Evolutionary conservation across 345 rosid genomes (phyloP), one percentile per base, ranked within the genome.

Genomic region (Aquilaria yunnanensis): DNA sequence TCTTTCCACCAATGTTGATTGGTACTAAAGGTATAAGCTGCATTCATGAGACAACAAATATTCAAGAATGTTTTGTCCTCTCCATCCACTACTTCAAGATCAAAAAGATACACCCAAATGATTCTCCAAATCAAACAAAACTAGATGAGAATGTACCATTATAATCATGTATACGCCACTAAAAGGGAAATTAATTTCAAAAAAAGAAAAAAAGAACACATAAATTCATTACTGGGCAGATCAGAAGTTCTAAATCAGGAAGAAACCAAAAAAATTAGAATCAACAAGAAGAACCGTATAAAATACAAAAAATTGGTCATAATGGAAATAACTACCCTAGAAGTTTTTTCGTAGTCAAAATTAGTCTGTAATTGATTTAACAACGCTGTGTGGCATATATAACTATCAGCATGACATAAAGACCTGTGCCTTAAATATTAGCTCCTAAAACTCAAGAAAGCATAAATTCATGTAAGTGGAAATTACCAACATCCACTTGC

Each of bases 11-110:
- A 85, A 86, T 82, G 85, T 81, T 81, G 76, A 73, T 81, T 77
- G 93, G 81, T 85, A 85, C 69, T 82, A 80, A 94, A 87, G 84
- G 80, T 75, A 88, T 76, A 83, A 84, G 91, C 96, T 88, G 96
- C 97, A 93, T 81, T 92, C 88, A 90, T 79, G 81, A 87, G 87
- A 85, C 83, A 85, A 87, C 74, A 82, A 80, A 81, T 65, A 82
- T 78, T 89, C 88, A 85, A 81, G 85, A 87, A 81, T 73, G 81
- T 75, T 74, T 75, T 80, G 70, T 64, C 80, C 84, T 74, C 73
- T 78, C 56, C 65, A 74, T 75, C 68, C 70, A 67, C 72, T 63
- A 58, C 62, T 66, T 69, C 65, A 72, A 62, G 83, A 74, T 67
- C 71, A 69, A 64, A 75, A 69, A 77, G 61, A 60, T 66, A 76